These are phyloP conservation scores for Colletotrichum sp. DNA, from an alignment of 2,329 filamentous ascomycete species.

Conservation along the genomic window DNA sequence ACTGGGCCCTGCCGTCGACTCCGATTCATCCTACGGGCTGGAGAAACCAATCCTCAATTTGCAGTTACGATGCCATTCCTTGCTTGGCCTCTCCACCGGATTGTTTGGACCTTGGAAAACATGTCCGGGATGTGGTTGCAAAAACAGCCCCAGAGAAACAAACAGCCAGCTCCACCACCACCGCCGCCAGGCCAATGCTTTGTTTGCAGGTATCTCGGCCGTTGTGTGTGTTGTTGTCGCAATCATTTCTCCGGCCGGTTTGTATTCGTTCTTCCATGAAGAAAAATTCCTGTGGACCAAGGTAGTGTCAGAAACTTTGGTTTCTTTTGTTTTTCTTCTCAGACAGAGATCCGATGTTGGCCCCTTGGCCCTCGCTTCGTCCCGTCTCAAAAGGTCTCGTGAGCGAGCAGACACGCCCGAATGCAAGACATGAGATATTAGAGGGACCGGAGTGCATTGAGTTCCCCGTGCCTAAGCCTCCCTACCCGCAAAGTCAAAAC, in stretches of 20 bases:
- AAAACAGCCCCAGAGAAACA: constrained; percentile 1
- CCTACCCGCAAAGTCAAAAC: neutral
- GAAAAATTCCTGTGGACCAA: neutral
- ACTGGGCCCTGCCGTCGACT: neutral
- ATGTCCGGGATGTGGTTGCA: constrained; percentile 5
- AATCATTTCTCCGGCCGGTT: neutral
- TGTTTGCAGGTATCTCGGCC: neutral
- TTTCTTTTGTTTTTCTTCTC: neutral
- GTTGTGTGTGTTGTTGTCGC: neutral
- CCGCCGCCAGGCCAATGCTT: neutral
- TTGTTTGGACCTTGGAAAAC: constrained; percentile 13
- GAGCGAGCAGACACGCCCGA: neutral
- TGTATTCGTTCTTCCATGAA: neutral
- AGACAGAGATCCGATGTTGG: neutral
- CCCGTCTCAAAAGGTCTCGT: constrained; percentile 7
- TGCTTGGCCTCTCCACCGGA: neutral
- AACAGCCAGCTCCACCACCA: neutral
- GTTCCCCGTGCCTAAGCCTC: neutral
- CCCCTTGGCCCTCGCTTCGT: constrained; percentile 8
- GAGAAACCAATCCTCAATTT: neutral
- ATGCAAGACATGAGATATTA: neutral
- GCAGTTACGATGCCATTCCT: neutral
- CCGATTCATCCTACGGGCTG: neutral
- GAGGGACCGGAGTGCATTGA: neutral
- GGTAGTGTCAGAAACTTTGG: neutral